These are phyloP conservation scores for Rosa rugosa DNA, from an alignment of 306 rosid species.

Conservation along the genomic window DNA sequence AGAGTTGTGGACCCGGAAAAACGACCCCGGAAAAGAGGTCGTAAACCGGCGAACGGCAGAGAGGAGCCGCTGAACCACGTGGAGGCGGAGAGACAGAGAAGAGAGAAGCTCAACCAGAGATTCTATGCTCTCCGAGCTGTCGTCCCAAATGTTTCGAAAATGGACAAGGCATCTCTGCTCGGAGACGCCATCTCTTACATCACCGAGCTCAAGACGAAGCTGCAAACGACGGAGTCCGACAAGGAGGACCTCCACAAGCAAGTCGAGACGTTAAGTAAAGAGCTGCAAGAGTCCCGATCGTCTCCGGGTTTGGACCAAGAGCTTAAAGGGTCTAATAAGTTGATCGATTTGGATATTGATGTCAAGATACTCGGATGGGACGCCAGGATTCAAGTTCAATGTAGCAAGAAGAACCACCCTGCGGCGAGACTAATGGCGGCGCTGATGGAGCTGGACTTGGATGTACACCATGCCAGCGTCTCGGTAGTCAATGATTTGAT, in stretches of 20 bases:
- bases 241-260: constrained; percentile 67
- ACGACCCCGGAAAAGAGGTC: constrained; percentile 83
- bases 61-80: constrained; percentile 95
- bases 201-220: constrained; percentile 73
- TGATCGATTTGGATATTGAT: constrained; percentile 67
- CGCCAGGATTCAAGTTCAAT: constrained; percentile 84
- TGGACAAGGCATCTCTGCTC: constrained; percentile 94
- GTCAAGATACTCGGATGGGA: constrained; percentile 97
- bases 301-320: constrained; percentile 39
- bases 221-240: constrained; percentile 52
- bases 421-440: constrained; percentile 90
- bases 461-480: constrained; percentile 88
- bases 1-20: constrained; percentile 77
- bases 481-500: constrained; percentile 87
- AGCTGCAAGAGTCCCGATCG: constrained; percentile 36
- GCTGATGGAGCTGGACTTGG: constrained; percentile 81
- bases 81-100: constrained; percentile 88
- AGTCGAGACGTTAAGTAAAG: constrained; percentile 56
- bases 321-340: constrained; percentile 25
- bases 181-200: constrained; percentile 91
- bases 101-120: constrained; percentile 92
- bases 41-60: constrained; percentile 94
- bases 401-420: constrained; percentile 85
- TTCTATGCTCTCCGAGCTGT: constrained; percentile 94
- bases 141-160: constrained; percentile 91